Evolutionary conservation across 208 protist species (phyloP).

Genomic region (Crithidia mellificae): DNA sequence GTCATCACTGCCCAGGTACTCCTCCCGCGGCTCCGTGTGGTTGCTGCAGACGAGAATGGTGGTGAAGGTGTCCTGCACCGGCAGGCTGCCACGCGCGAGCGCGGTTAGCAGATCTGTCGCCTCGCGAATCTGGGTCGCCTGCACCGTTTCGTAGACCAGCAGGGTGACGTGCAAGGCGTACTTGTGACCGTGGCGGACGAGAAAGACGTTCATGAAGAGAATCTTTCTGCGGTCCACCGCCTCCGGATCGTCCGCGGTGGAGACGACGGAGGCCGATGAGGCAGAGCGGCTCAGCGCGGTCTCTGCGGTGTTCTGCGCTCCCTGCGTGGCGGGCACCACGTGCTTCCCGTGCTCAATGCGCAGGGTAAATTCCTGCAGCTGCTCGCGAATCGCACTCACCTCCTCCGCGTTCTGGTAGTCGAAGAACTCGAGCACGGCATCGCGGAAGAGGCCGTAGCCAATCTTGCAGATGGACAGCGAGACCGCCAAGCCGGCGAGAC

Average conservation of each 20-base stretch:
- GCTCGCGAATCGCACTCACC: conserved; percentile 54
- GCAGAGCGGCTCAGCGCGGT: background rate
- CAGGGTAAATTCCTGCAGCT: conserved; percentile 62
- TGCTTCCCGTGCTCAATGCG: conserved; percentile 23
- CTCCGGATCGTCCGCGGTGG: conserved; percentile 16
- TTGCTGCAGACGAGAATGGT: conserved; percentile 43
- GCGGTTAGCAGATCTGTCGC: conserved; percentile 47
- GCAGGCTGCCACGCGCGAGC: conserved; percentile 49
- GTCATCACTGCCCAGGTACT: conserved; percentile 15
- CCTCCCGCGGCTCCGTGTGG: conserved; percentile 33
- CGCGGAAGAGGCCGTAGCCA: conserved; percentile 64
- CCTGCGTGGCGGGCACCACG: conserved; percentile 1
- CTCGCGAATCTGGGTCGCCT: conserved; percentile 40
- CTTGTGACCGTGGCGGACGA: conserved; percentile 82
- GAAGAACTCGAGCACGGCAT: conserved; percentile 82
- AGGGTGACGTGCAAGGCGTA: conserved; percentile 81
- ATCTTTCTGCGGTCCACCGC: conserved; percentile 25
- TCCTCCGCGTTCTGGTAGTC: conserved; percentile 80
- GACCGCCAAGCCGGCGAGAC: conserved; percentile 72
- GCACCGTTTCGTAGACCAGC: conserved; percentile 43
- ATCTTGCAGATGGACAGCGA: conserved; percentile 82
- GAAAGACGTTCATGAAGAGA: conserved; percentile 78
- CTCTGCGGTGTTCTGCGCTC: background rate
- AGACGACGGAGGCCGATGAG: conserved; percentile 1
- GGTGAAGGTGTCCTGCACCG: conserved; percentile 66